Evolutionary conservation across 768 basidiomycete species (phyloP), one percentile per base, ranked within the genome.

Genomic region (Gloeostereum incarnatum): DNA sequence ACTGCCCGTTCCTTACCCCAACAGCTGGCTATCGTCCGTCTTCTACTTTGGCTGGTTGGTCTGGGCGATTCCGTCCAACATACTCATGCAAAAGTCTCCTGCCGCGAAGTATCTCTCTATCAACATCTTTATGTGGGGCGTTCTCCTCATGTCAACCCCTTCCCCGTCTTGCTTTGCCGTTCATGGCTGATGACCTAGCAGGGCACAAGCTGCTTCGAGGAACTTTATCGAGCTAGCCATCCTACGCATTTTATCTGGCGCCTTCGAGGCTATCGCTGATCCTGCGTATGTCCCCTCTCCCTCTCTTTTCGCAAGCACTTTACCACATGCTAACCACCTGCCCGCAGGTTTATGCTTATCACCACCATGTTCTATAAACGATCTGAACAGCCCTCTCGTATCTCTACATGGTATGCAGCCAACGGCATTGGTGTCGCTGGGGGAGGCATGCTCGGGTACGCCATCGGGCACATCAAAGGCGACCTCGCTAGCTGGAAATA

Each of bases 41-140:
- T 60, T 60, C 47, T 60, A 62, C 49, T 62, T 45, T 36, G 60
- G 61, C n/a, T 63, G 61, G 60, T 43, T 60, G 5, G 48, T 40
- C 19, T 31, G 61, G 61, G 60, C 62, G 1, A 53, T 65, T 21
- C 61, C 63, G 3, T 53, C 58, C 23, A 63, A 63, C 43, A 31
- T 65, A 27, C 44, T 60, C 40, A 56, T 65, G 51, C 60, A 61
- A 43, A 38, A 47, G 18, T 51, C 42, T 14, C 60, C 60, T 13
- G 52, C 53, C 4, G 57, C 48, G 1, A 57, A 54, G 18, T 62
- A 64, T 41, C 53, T 62, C 10, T 52, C 53, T 0, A 45, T 50
- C 42, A 62, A 62, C 43, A 58, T 61, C 55, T 46, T 39, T 24
- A 11, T 42, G 3, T 62, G 60, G 61, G 60, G 60, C 19, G 49